phyloP scores from a whole-genome alignment of 169 alveolate genomes.

The Ichthyophthirius multifiliis region DNA sequence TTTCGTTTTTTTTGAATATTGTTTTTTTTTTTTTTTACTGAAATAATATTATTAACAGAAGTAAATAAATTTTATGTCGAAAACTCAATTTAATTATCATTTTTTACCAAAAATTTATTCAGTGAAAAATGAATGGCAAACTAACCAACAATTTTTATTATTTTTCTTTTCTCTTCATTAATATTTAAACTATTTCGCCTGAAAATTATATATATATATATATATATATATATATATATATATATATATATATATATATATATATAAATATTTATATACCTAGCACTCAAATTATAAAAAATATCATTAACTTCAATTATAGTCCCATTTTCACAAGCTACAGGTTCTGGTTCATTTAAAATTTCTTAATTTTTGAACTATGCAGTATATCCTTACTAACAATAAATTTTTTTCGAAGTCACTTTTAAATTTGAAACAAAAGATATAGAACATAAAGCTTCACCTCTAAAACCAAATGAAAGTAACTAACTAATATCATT shows the following conservation, averaged over 20 bases:
- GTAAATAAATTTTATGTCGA: background rate
- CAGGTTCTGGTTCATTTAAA: constrained; percentile 41
- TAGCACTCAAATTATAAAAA: constrained; percentile 80
- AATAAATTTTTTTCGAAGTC: constrained; percentile 79
- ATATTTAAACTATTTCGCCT: constrained; percentile 7
- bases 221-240: background rate
- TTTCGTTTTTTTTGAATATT: constrained; percentile 24
- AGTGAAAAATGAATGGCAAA: background rate
- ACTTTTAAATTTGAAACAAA: constrained; percentile 92
- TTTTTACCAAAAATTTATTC: background rate
- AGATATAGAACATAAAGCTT: constrained; percentile 96
- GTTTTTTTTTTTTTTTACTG: background rate
- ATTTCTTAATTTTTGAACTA: constrained; percentile 47
- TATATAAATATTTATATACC: constrained; percentile 30
- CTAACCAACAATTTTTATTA: background rate
- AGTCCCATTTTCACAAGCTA: constrained; percentile 80
- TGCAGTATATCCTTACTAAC: constrained; percentile 82
- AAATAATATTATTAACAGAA: background rate
- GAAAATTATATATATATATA: background rate
- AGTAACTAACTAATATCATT: constrained; percentile 84
- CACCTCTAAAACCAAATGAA: constrained; percentile 99
- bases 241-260: no score
- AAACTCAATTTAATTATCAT: background rate
- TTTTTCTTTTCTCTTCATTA: constrained; percentile 7
- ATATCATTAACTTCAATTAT: constrained; percentile 80